phyloP scores from a whole-genome alignment of 495 filamentous ascomycete species.

The Aspergillus conjunctus region DNA sequence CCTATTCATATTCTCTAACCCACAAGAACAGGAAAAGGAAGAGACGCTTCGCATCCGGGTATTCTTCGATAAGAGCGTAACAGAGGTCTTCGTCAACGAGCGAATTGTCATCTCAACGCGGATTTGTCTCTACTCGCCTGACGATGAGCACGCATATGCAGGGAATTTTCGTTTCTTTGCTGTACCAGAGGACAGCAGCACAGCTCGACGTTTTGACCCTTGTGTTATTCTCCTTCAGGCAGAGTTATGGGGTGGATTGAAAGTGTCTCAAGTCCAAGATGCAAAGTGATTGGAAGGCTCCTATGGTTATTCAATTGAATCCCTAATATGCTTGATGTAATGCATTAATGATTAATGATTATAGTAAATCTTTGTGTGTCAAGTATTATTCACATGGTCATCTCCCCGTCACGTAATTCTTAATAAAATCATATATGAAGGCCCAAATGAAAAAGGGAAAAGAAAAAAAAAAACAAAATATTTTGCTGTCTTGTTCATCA shows the following conservation, averaged over 20 bases:
- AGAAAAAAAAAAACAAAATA: conserved; percentile 4
- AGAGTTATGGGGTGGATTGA: conserved; percentile 38
- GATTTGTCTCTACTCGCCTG: conserved; percentile 29
- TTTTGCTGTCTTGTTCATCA: too few species aligned
- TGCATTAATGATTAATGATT: conserved; percentile 2
- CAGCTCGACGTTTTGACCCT: not conserved
- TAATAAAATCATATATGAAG: conserved; percentile 15
- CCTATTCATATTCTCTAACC: conserved; percentile 33
- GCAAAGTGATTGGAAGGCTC: not conserved
- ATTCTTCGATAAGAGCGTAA: conserved; percentile 40
- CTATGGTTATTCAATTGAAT: too few species aligned
- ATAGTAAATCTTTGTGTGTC: not conserved
- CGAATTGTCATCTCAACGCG: conserved; percentile 43
- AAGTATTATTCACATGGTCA: not conserved
- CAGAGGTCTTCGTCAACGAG: conserved; percentile 46
- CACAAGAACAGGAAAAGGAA: conserved; percentile 27
- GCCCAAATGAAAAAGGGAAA: conserved; percentile 20
- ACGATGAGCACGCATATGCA: conserved; percentile 14
- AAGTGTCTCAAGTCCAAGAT: not conserved
- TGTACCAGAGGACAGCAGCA: conserved; percentile 2
- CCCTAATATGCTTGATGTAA: not conserved
- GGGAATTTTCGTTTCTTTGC: conserved; percentile 34
- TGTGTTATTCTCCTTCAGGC: conserved; percentile 28
- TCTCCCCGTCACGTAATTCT: not conserved
- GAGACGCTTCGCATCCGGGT: conserved; percentile 40